phyloP scores from a whole-genome alignment of 2,329 filamentous ascomycete genomes.

The Xylariaceae sp. region DNA sequence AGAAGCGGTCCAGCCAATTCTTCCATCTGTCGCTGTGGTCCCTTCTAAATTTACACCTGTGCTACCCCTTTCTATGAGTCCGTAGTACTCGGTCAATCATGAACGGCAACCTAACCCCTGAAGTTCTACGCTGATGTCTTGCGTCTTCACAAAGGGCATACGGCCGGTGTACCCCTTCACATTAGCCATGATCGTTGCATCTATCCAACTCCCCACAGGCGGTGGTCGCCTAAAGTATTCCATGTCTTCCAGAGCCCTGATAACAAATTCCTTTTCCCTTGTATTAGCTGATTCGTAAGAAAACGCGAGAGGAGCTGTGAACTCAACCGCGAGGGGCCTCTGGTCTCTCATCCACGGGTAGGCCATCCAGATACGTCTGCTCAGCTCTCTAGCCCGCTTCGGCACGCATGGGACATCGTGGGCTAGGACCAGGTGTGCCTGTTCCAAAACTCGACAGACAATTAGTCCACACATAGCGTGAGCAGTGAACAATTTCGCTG shows the following conservation, averaged over 20 bases:
- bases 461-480: conserved; percentile 33
- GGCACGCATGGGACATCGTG: conserved; percentile 19
- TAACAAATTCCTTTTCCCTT: conserved; percentile 29
- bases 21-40: neutral
- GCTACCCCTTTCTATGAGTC: neutral
- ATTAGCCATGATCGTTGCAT: conserved; percentile 34
- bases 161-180: conserved; percentile 35
- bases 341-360: conserved; percentile 30
- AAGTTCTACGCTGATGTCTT: conserved; percentile 30
- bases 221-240: conserved; percentile 32
- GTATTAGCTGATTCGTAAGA: conserved; percentile 33
- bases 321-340: conserved; percentile 32
- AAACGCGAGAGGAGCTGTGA: conserved; percentile 29
- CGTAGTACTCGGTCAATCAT: conserved; percentile 12
- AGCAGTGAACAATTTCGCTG: conserved; percentile 29
- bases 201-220: conserved; percentile 32
- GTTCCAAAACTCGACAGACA: conserved; percentile 26
- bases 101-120: conserved; percentile 32
- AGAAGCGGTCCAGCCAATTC: neutral
- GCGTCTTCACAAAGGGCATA: conserved; percentile 31
- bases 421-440: conserved; percentile 27
- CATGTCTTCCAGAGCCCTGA: conserved; percentile 27
- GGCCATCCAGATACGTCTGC: conserved; percentile 32
- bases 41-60: neutral
- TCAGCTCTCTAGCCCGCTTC: conserved; percentile 26